Base-by-base conservation (phyloP, 2,329 filamentous ascomycete species). In the Simplicillium aogashimaense region DNA sequence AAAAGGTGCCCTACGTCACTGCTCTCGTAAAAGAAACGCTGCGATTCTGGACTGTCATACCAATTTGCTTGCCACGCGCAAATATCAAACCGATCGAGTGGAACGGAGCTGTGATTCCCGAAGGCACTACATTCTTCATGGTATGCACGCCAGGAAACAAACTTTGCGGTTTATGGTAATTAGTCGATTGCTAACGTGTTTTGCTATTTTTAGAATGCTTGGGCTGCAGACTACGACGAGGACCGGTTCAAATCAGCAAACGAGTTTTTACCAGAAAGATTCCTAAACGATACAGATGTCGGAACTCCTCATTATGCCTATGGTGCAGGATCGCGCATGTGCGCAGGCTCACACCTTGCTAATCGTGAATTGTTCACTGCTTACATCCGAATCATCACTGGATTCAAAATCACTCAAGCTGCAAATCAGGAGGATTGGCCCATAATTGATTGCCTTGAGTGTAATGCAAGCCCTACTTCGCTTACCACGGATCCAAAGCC, bases 101-200 rank as follows among this genome's bases (percentile, higher is more conserved):
- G 69, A 63, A 72, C 25, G 67, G 69, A 0, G 67, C 68, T 1
- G 58, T 61, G 7, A 74, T 74, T 34, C 70, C 70, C n/a, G n/a
- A n/a, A n/a, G 82, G 83, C 2, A 88, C 82, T 1, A 86, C 81
- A 2, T 87, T 90, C 50, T 87, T 88, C 60, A 82, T 90, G 83
- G 72, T 74, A 54, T 34, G 52, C 33, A 8, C 14, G 18, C n/a
- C 6, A 34, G 29, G n/a, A 15, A n/a, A 10, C 16, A 13, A 25
- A n/a, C 25, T 28, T 29, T 36, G 13, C 11, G n/a, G n/a, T n/a
- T n/a, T n/a, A n/a, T n/a, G n/a, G n/a, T 41, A 13, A 14, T 14
- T 18, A 29, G 11, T 14, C 16, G n/a, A n/a, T n/a, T n/a, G n/a
- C n/a, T 6, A 7, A 37, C 40, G 76, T 72, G 88, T 82, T n/a